Evolutionary conservation across 371 early-diverging fungal genomes (phyloP).

Genomic region (Mortierella sp.): DNA sequence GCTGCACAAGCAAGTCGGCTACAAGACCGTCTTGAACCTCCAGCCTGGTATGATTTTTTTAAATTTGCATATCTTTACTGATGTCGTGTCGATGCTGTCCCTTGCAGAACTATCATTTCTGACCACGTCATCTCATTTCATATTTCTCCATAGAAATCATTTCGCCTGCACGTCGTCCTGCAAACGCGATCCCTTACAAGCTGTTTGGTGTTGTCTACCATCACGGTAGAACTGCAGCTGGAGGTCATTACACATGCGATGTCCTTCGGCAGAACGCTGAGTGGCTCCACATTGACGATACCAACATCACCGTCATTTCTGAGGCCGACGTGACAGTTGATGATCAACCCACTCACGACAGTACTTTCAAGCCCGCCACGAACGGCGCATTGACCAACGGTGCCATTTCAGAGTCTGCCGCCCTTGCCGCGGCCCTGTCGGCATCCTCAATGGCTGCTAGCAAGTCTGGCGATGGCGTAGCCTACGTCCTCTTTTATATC

Average conservation of each 20-base stretch:
- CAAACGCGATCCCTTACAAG: constrained; percentile 64
- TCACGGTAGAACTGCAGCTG: constrained; percentile 91
- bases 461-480: constrained; percentile 62
- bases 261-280: constrained; percentile 78
- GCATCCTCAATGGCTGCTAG: constrained; percentile 50
- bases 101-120: background rate
- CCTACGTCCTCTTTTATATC: constrained; percentile 76
- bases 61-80: background rate
- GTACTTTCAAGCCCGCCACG: constrained; percentile 12
- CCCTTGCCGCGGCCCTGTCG: constrained; percentile 45
- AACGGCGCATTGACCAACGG: constrained; percentile 33
- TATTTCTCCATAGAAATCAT: constrained; percentile 66
- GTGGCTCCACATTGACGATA: constrained; percentile 96
- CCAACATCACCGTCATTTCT: constrained; percentile 75
- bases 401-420: constrained; percentile 30
- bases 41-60: constrained; percentile 63
- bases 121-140: background rate
- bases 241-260: constrained; percentile 98
- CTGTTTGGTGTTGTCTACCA: constrained; percentile 94
- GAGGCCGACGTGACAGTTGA: constrained; percentile 76
- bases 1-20: constrained; percentile 86
- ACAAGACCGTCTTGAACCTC: constrained; percentile 77
- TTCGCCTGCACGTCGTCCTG: constrained; percentile 64
- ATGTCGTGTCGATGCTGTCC: background rate
- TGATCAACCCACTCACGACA: constrained; percentile 60